Conservation (phyloP, 2,329 filamentous ascomycete species). For the Calycina marina region DNA sequence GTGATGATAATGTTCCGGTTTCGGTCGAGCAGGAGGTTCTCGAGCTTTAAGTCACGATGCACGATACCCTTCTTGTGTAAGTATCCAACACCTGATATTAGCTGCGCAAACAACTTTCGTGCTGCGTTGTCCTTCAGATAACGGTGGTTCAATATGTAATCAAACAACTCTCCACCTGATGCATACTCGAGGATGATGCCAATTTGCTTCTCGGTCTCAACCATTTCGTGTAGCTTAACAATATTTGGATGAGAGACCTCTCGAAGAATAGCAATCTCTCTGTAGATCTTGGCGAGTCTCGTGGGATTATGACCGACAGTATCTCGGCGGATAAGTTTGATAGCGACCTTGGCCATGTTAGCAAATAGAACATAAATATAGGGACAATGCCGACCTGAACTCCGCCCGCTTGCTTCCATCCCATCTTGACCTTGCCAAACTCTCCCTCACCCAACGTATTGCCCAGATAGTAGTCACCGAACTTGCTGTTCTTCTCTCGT, state of each 20-base stretch:
- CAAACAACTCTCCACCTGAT: slow-evolving; percentile 92
- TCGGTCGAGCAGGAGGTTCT: slow-evolving; percentile 86
- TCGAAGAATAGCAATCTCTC: slow-evolving; percentile 82
- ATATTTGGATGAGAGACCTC: slow-evolving; percentile 92
- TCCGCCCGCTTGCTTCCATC: slow-evolving; percentile 91
- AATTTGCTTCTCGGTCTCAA: slow-evolving; percentile 92
- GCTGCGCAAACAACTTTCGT: slow-evolving; percentile 80
- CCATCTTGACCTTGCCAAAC: slow-evolving; percentile 96
- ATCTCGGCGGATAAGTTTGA: slow-evolving; percentile 93
- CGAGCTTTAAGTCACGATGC: slow-evolving; percentile 89
- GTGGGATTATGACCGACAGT: slow-evolving; percentile 77
- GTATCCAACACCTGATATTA: slow-evolving; percentile 93
- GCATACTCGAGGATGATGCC: slow-evolving; percentile 98
- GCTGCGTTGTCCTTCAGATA: slow-evolving; percentile 92
- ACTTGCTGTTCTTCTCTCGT: slow-evolving; percentile 65
- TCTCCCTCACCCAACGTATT: slow-evolving; percentile 96
- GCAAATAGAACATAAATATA: too few species aligned
- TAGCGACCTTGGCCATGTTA: slow-evolving; percentile 77
- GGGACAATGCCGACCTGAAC: slow-evolving; percentile 46
- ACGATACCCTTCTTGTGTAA: slow-evolving; percentile 98
- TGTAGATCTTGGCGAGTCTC: slow-evolving; percentile 89
- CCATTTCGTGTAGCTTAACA: slow-evolving; percentile 93
- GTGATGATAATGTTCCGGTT: slow-evolving; percentile 99
- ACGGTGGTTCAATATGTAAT: slow-evolving; percentile 93
- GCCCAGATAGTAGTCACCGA: slow-evolving; percentile 89